Conservation (phyloP, 148 eudicot species). For the Fagopyrum tataricum region DNA sequence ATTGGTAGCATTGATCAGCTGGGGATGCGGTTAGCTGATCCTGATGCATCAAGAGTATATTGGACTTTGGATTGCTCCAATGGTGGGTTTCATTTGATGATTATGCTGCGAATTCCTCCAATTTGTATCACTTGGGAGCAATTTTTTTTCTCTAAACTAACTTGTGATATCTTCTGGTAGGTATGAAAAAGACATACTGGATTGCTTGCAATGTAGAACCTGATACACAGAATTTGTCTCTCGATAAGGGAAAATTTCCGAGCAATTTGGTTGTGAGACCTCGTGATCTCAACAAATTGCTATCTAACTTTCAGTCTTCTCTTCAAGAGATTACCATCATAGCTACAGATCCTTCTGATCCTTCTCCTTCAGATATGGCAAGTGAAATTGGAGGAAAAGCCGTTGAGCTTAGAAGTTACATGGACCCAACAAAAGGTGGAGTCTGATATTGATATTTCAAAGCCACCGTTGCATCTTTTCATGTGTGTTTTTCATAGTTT, state of each 20-base stretch:
- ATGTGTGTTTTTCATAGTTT: background rate
- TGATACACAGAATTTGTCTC: conserved; percentile 82
- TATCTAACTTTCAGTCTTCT: conserved; percentile 88
- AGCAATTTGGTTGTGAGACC: conserved; percentile 90
- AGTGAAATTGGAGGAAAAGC: conserved; percentile 95
- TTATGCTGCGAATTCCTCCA: background rate
- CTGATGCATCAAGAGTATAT: conserved; percentile 76
- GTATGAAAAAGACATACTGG: conserved; percentile 82
- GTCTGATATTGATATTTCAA: background rate
- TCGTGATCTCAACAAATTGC: conserved; percentile 86
- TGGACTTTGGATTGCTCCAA: conserved; percentile 78
- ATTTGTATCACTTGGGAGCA: background rate
- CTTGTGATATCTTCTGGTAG: conserved; percentile 33
- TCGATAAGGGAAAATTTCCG: conserved; percentile 65
- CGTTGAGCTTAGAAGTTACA: conserved; percentile 91
- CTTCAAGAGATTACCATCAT: conserved; percentile 96
- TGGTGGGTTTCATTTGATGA: conserved; percentile 29
- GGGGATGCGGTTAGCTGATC: conserved; percentile 44
- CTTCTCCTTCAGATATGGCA: conserved; percentile 61
- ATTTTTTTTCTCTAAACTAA: background rate
- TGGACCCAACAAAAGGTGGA: conserved; percentile 94
- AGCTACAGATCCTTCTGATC: conserved; percentile 62
- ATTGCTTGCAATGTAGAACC: conserved; percentile 91
- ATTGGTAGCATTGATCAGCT: conserved; percentile 67
- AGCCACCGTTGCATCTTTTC: background rate